Evolutionary conservation across 2,329 filamentous ascomycete genomes (phyloP).

Genomic region (Drechmeria coniospora): DNA sequence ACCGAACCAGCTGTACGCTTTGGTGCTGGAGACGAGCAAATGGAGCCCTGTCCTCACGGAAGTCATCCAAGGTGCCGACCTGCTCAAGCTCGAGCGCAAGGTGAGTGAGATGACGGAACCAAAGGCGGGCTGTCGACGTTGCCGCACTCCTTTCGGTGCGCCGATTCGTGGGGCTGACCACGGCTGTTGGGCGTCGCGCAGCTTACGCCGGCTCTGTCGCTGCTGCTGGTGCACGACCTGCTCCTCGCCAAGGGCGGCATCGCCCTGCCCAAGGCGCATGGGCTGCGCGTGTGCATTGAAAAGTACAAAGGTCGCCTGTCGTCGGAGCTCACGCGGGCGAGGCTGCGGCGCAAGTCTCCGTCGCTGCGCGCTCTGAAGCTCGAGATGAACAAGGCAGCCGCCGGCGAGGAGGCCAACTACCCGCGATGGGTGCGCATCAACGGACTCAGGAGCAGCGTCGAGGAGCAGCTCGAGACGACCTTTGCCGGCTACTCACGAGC

Average conservation of each 20-base stretch:
- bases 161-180: slow-evolving; percentile 1
- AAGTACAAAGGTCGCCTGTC: slow-evolving; percentile 67
- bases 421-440: slow-evolving; percentile 93
- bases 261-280: slow-evolving; percentile 64
- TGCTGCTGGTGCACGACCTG: slow-evolving; percentile 77
- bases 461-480: slow-evolving; percentile 57
- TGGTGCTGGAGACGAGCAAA: slow-evolving; percentile 77
- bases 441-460: slow-evolving; percentile 53
- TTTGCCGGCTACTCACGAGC: slow-evolving; percentile 51
- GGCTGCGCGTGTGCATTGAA: slow-evolving; percentile 58
- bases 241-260: slow-evolving; percentile 70
- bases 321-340: slow-evolving; percentile 69
- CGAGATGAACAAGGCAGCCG: slow-evolving; percentile 35
- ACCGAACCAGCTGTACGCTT: slow-evolving; percentile 70
- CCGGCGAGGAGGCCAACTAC: slow-evolving; percentile 39
- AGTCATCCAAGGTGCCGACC: slow-evolving; percentile 66
- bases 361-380: slow-evolving; percentile 51
- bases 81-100: slow-evolving; percentile 73
- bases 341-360: slow-evolving; percentile 54
- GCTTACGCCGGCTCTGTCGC: slow-evolving; percentile 65
- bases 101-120: slow-evolving; percentile 31
- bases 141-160: background rate
- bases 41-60: slow-evolving; percentile 79
- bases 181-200: slow-evolving; percentile 20
- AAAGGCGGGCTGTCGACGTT: too few species aligned